Evolutionary conservation across 805 yeast species (phyloP), one percentile per base, ranked within the genome.

Genomic region (Maudiozyma pseudohumilis): DNA sequence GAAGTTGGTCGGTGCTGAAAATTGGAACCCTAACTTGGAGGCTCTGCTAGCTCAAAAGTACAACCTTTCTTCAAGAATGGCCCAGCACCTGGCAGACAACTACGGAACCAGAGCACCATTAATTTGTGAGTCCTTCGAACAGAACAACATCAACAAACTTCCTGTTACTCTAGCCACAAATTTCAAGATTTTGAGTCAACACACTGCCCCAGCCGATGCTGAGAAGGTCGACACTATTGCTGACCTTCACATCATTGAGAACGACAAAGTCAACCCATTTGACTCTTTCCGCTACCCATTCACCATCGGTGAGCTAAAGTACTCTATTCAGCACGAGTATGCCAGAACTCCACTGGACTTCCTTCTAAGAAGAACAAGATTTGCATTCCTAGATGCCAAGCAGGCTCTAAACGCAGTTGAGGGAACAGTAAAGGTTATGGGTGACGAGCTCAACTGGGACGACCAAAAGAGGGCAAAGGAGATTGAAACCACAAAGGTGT

Each of bases 61-160:
- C 63, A 65, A 71, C 45, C 66, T 88, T 43, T 80, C 87, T 40
- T 74, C 81, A 45, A 70, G 66, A 47, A 29, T 88, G 53, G 88
- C 96, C 45, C 70, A 72, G 53, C 94, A 89, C 64, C 72, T 88
- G 57, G 74, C 94, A 34, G 70, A 72, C 47, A 87, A 86, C 69
- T 88, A 88, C 55, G 97, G 97, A 49, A 80, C 88, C 35, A 74
- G 96, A 55, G 80, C 96, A 12, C 82, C 94, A 33, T 64, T 87
- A 29, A 74, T 84, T 44, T 71, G 87, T 48, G 81, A 79, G 44
- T 37, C 65, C 32, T 71, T 63, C 61, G 65, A 66, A 43, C 54
- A 65, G 40, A 69, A 72, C 38, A 71, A 70, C 46, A 62, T 52
- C 40, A 77, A 79, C 58, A 73, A 72, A 60, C 63, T 74, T 48